Conservation (phyloP, 2,329 filamentous ascomycete species). For the Blastomyces parvus region DNA sequence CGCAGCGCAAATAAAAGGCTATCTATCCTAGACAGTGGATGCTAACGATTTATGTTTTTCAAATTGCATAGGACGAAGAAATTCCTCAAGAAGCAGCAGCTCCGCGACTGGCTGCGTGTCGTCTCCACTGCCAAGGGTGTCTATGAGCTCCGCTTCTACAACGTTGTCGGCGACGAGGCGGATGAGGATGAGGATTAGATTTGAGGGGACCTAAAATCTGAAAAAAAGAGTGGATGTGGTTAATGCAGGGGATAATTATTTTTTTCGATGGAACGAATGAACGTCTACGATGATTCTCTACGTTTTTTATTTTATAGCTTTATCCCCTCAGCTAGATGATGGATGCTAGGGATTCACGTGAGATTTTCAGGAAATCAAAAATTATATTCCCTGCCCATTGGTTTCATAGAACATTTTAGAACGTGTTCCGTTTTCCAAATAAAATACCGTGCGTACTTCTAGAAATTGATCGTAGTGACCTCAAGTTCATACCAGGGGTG, state of each 20-base stretch:
- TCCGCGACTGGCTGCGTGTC: conserved; percentile 99
- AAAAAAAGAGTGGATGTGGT: not conserved
- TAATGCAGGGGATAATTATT: not conserved
- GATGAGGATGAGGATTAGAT: conserved; percentile 98
- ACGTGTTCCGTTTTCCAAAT: not conserved
- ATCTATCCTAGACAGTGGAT: not conserved
- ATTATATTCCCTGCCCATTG: not conserved
- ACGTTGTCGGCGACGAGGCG: conserved; percentile 96
- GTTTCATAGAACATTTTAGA: not conserved
- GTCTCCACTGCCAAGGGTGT: conserved; percentile 96
- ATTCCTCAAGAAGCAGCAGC: conserved; percentile 99
- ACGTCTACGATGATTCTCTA: not conserved
- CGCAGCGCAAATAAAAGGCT: not conserved
- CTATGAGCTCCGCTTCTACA: conserved; percentile 99
- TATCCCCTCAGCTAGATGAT: not conserved
- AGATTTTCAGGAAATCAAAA: not conserved
- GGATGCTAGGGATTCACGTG: not conserved
- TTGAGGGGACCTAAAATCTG: not conserved
- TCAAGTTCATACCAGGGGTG: not conserved
- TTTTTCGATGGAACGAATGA: not conserved
- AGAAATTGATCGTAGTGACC: not conserved
- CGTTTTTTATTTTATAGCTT: not conserved
- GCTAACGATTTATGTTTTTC: not conserved
- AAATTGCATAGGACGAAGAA: conserved; percentile 75
- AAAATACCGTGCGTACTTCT: not conserved